phyloP scores from a whole-genome alignment of 1,139 yeast species.

The Suhomyces anneliseae region DNA sequence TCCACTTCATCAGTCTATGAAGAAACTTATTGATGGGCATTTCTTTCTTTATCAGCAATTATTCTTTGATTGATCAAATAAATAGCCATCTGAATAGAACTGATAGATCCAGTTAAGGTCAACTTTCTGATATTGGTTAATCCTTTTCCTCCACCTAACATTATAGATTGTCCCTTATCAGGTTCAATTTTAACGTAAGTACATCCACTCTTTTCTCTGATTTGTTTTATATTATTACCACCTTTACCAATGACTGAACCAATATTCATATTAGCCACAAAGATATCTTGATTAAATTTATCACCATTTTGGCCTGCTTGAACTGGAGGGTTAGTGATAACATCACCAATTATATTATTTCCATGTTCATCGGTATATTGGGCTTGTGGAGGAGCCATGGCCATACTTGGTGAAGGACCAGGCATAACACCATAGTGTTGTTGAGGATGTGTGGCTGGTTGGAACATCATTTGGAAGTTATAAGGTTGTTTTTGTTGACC shows the following conservation, averaged over 20 bases:
- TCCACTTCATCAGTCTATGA: no score
- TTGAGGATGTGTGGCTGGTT: slow-evolving; percentile 43
- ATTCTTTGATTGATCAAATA: slow-evolving; percentile 76
- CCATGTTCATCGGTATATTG: slow-evolving; percentile 49
- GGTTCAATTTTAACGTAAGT: slow-evolving; percentile 71
- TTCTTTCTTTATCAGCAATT: slow-evolving; percentile 59
- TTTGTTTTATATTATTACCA: slow-evolving; percentile 78
- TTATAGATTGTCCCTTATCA: slow-evolving; percentile 45
- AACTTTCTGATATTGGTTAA: slow-evolving; percentile 60
- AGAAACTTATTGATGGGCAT: slow-evolving; percentile 14
- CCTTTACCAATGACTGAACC: slow-evolving; percentile 89
- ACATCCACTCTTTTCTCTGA: slow-evolving; percentile 72
- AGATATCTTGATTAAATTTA: slow-evolving; percentile 64
- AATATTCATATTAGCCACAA: slow-evolving; percentile 73
- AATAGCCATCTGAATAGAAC: slow-evolving; percentile 75
- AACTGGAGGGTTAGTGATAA: slow-evolving; percentile 42
- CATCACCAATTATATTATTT: slow-evolving; percentile 46
- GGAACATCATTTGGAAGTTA: slow-evolving; percentile 46
- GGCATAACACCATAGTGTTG: slow-evolving; percentile 25
- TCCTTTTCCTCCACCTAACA: slow-evolving; percentile 59
- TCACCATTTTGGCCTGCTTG: slow-evolving; percentile 40
- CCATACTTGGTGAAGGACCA: slow-evolving; percentile 14
- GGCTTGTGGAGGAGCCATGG: slow-evolving; percentile 29
- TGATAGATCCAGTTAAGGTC: slow-evolving; percentile 68
- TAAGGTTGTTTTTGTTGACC: slow-evolving; percentile 26